A percentile compares a stretch with the other conserved stretches of the same genome.
These are phyloP conservation scores for Actinomortierella ambigua DNA, from an alignment of 371 early-diverging fungal genomes.

Conservation along the genomic window DNA sequence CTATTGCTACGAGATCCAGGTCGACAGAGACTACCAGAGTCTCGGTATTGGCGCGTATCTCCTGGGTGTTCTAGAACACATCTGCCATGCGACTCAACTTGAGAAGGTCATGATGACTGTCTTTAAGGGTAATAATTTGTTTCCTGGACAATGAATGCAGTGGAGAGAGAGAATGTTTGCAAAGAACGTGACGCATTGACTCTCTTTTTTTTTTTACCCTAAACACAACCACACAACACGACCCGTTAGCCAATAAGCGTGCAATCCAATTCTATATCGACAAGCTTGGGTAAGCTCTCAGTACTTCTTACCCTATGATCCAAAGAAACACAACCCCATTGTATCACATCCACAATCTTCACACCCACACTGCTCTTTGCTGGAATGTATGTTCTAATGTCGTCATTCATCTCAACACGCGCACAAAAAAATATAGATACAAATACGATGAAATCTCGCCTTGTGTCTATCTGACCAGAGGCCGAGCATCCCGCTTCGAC, in stretches of 20 bases:
- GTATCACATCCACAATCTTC: no score
- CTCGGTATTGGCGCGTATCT: constrained; percentile 60
- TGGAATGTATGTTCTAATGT: not conserved
- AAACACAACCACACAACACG: no score
- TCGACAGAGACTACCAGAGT: constrained; percentile 48
- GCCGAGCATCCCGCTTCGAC: constrained; percentile 57
- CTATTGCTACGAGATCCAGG: constrained; percentile 67
- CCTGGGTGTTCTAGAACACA: constrained; percentile 51
- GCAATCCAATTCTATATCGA: constrained; percentile 61
- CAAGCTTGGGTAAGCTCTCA: constrained; percentile 52
- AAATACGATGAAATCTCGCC: constrained; percentile 66
- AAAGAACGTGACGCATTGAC: not conserved
- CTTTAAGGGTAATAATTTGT: constrained; percentile 58
- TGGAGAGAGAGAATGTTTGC: not conserved
- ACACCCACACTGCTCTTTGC: no score
- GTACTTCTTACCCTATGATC: not conserved
- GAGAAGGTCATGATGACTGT: constrained; percentile 72
- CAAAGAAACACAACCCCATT: not conserved
- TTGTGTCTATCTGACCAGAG: constrained; percentile 53
- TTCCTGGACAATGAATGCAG: no score
- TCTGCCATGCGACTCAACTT: constrained; percentile 57
- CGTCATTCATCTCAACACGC: not conserved
- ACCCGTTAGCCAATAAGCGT: constrained; percentile 59
- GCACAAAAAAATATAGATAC: constrained; percentile 44
- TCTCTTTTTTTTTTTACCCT: constrained; percentile 1